These are phyloP conservation scores for Martiniozyma asiatica DNA, from an alignment of 1,139 yeast genomes.

Conservation along the genomic window DNA sequence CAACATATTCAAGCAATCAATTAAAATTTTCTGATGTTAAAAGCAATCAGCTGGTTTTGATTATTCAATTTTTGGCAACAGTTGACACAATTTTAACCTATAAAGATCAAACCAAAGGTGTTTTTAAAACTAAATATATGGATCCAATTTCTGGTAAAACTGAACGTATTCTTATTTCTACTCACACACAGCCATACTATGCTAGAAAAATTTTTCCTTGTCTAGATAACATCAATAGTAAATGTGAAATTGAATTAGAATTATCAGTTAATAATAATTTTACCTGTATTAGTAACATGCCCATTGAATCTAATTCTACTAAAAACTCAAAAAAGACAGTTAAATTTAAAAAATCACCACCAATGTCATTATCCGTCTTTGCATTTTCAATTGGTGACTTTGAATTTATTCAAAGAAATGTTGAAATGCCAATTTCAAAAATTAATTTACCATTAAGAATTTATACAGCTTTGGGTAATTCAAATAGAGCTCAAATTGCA, in stretches of 20 bases:
- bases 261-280: constrained; percentile 34
- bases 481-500: constrained; percentile 33
- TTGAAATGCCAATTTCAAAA: constrained; percentile 14
- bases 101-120: constrained; percentile 48
- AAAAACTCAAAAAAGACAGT: constrained; percentile 24
- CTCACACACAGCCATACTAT: constrained; percentile 60
- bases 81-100: constrained; percentile 43
- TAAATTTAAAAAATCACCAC: constrained; percentile 40
- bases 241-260: constrained; percentile 37
- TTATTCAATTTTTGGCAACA: constrained; percentile 52
- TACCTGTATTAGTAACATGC: constrained; percentile 39
- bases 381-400: constrained; percentile 59
- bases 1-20: constrained; percentile 15
- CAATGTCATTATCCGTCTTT: constrained; percentile 49
- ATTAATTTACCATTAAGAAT: constrained; percentile 34
- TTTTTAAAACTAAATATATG: constrained; percentile 53
- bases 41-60: too few species aligned
- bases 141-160: constrained; percentile 37
- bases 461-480: constrained; percentile 45
- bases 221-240: constrained; percentile 48
- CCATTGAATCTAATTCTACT: constrained; percentile 19
- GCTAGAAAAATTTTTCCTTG: constrained; percentile 54
- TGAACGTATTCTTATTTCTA: constrained; percentile 41
- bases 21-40: constrained; percentile 13
- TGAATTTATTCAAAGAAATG: constrained; percentile 32